Conservation (phyloP, 2,329 filamentous ascomycete species). For the Fusarium musae region DNA sequence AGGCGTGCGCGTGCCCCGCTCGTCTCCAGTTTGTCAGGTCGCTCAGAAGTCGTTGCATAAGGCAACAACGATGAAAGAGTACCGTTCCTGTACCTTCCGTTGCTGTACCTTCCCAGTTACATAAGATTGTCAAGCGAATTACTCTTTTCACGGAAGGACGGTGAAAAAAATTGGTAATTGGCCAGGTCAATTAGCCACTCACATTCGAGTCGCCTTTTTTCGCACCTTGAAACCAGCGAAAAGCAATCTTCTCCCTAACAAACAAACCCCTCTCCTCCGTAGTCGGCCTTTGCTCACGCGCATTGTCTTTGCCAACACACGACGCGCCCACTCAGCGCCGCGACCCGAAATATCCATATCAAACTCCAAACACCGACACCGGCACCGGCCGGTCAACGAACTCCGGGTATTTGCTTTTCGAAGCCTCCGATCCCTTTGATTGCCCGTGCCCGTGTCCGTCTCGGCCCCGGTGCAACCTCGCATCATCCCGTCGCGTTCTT, state of each 20-base stretch:
- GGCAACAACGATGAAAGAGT: slow-evolving; percentile 16
- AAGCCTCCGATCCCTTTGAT: slow-evolving; percentile 16
- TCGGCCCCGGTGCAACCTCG: slow-evolving; percentile 23
- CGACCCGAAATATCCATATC: slow-evolving; percentile 41
- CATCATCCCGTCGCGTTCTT: slow-evolving; percentile 13
- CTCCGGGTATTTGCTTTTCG: slow-evolving; percentile 14
- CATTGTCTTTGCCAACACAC: slow-evolving; percentile 39
- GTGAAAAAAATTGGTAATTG: slow-evolving; percentile 12
- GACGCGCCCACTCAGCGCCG: slow-evolving; percentile 40
- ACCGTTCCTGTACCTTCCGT: slow-evolving; percentile 23
- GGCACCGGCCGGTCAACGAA: slow-evolving; percentile 42
- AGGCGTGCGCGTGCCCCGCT: slow-evolving; percentile 22
- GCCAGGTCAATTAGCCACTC: slow-evolving; percentile 28
- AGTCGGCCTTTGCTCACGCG: slow-evolving; percentile 47
- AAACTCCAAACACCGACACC: slow-evolving; percentile 44
- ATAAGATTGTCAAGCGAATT: background rate
- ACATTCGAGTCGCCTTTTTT: slow-evolving; percentile 31
- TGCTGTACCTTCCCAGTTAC: background rate
- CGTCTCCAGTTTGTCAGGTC: slow-evolving; percentile 23
- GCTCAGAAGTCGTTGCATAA: slow-evolving; percentile 15
- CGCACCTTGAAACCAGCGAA: slow-evolving; percentile 31
- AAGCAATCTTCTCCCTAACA: slow-evolving; percentile 40
- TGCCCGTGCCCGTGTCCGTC: slow-evolving; percentile 23
- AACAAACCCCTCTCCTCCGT: slow-evolving; percentile 47
- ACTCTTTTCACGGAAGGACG: background rate